A percentile compares a stretch with the other conserved stretches of the same genome.
phyloP scores from a whole-genome alignment of 1,139 yeast species.

The Pneumocystis jirovecii region DNA sequence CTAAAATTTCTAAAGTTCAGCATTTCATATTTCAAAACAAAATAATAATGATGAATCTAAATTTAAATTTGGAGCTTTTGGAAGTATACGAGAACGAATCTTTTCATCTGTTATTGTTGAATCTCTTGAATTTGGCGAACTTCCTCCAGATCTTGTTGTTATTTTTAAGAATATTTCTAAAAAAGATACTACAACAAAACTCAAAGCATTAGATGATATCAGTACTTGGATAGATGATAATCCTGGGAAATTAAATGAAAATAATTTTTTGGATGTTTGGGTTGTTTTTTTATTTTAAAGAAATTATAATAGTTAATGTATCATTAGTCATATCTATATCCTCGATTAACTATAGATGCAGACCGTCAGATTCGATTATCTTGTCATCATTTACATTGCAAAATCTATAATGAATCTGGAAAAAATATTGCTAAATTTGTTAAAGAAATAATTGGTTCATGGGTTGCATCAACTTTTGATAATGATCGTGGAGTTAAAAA shows the following conservation, averaged over 20 bases:
- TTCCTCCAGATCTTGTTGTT: constrained; percentile 30
- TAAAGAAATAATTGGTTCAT: constrained; percentile 3
- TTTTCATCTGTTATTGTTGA: background rate
- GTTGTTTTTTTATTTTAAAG: background rate
- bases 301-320: background rate
- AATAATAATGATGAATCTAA: background rate
- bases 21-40: background rate
- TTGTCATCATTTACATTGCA: constrained; percentile 4
- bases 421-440: constrained; percentile 3
- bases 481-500: constrained; percentile 5
- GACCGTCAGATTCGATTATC: constrained; percentile 6
- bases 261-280: background rate
- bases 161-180: constrained; percentile 62
- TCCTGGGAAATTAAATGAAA: constrained; percentile 23
- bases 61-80: background rate
- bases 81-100: background rate
- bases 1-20: background rate
- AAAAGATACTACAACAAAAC: constrained; percentile 70
- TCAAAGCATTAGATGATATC: constrained; percentile 56
- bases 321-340: constrained; percentile 3
- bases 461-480: constrained; percentile 7
- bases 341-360: constrained; percentile 4
- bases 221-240: constrained; percentile 23
- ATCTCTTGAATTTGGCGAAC: background rate
- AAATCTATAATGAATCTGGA: constrained; percentile 1